These are phyloP conservation scores for Ophiocordyceps polyrhachis-furcata DNA, from an alignment of 2,329 filamentous ascomycete genomes.

Conservation along the genomic window DNA sequence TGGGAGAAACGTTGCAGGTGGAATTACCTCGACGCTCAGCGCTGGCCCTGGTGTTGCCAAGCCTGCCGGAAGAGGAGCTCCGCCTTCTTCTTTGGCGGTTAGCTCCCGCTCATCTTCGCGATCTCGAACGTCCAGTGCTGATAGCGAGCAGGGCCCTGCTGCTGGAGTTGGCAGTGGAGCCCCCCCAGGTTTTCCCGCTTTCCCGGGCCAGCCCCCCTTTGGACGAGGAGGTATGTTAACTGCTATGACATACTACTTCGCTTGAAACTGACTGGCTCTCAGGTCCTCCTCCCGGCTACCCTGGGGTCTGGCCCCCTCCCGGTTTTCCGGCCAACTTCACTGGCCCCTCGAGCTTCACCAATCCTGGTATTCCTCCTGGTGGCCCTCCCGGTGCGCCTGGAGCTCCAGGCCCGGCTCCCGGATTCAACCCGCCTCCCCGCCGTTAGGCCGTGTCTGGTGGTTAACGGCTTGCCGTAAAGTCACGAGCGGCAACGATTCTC, in stretches of 20 bases:
- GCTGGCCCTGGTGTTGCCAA: constrained; percentile 80
- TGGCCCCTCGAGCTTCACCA: constrained; percentile 3
- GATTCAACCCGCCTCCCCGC: constrained; percentile 57
- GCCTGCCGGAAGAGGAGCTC: constrained; percentile 68
- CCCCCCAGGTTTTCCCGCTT: constrained; percentile 39
- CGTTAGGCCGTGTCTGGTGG: constrained; percentile 22
- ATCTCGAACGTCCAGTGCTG: constrained; percentile 4
- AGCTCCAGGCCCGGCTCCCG: constrained; percentile 37
- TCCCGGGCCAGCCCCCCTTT: constrained; percentile 29
- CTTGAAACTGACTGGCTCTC: constrained; percentile 13
- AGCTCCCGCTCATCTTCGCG: constrained; percentile 6
- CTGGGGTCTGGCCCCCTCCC: constrained; percentile 15
- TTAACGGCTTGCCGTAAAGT: constrained; percentile 7
- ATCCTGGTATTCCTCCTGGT: constrained; percentile 21
- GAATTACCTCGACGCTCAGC: constrained; percentile 50
- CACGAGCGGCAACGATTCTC: constrained; percentile 9
- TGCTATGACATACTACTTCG: neutral
- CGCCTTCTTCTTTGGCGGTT: constrained; percentile 60
- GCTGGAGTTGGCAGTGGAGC: constrained; percentile 61
- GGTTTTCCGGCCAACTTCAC: constrained; percentile 1
- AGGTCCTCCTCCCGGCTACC: constrained; percentile 28
- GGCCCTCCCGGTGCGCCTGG: constrained; percentile 5
- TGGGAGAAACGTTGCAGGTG: constrained; percentile 54
- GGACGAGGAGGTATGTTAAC: constrained; percentile 34
- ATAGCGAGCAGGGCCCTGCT: constrained; percentile 45